These are phyloP conservation scores for Amborella trichopoda DNA, from an alignment of 164 flowering plant species.

Conservation along the genomic window DNA sequence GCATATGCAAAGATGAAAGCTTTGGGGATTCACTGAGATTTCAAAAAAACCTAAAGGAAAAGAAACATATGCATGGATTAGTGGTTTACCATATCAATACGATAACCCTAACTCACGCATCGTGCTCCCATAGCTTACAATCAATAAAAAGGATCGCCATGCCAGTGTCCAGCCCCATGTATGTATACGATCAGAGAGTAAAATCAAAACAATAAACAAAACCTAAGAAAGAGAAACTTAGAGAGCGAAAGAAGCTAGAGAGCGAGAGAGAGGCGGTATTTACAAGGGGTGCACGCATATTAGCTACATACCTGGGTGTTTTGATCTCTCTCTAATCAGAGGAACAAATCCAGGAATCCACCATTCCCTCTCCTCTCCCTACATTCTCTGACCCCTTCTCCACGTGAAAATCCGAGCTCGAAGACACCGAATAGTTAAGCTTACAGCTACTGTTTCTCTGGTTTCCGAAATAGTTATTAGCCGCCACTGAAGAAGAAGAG, in stretches of 20 bases:
- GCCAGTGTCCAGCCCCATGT: background rate
- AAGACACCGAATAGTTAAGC: background rate
- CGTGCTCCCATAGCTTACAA: no score
- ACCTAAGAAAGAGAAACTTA: background rate
- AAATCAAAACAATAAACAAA: background rate
- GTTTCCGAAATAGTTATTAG: no score
- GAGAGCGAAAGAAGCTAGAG: background rate
- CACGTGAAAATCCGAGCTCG: slow-evolving; percentile 1
- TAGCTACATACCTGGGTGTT: background rate
- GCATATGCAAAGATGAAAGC: no score
- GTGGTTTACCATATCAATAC: no score
- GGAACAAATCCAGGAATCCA: slow-evolving; percentile 1
- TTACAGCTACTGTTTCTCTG: slow-evolving; percentile 1
- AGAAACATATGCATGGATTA: no score
- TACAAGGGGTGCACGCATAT: background rate
- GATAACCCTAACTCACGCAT: no score
- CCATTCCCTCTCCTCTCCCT: slow-evolving; percentile 1
- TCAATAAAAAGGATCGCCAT: background rate
- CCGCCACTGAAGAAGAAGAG: no score
- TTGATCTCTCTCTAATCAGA: slow-evolving; percentile 1
- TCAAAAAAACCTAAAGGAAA: no score
- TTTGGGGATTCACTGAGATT: no score
- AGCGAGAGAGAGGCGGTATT: no score
- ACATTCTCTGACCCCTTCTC: background rate
- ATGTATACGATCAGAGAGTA: background rate